These are phyloP conservation scores for Lodderomyces orthopsilosis DNA, from an alignment of 1,139 yeast genomes.

Conservation along the genomic window DNA sequence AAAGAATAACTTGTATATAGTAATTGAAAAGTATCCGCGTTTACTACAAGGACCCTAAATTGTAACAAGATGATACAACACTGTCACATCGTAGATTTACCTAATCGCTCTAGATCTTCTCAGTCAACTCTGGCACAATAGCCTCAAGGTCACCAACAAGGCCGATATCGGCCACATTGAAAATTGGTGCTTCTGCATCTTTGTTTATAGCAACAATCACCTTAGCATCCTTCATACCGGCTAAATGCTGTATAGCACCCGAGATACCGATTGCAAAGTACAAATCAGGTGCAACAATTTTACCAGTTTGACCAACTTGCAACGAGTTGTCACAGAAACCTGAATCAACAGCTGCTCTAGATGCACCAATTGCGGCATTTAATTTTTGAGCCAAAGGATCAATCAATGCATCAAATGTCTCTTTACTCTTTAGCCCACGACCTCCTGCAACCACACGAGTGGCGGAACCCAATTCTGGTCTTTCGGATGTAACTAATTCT, in stretches of 20 bases:
- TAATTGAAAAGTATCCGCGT: too few relatives aligned
- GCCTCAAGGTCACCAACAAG: constrained; percentile 86
- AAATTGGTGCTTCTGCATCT: constrained; percentile 92
- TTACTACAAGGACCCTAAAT: too few relatives aligned
- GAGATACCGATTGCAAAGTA: constrained; percentile 92
- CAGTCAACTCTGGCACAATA: constrained; percentile 82
- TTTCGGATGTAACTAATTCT: constrained; percentile 69
- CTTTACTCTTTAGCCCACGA: constrained; percentile 88
- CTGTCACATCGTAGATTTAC: too few relatives aligned
- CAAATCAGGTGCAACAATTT: constrained; percentile 93
- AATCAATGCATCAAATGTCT: constrained; percentile 72
- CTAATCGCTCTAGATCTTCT: constrained; percentile 66
- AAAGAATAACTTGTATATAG: too few relatives aligned
- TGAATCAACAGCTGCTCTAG: constrained; percentile 96
- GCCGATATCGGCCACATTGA: constrained; percentile 87
- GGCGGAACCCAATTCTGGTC: constrained; percentile 91
- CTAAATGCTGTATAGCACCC: constrained; percentile 97
- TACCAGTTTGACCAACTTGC: constrained; percentile 98
- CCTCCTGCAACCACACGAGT: constrained; percentile 85
- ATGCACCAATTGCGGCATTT: constrained; percentile 95
- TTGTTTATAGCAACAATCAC: constrained; percentile 92
- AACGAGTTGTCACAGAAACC: constrained; percentile 96
- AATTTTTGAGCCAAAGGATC: constrained; percentile 83
- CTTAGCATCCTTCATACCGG: constrained; percentile 97
- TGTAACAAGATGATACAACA: too few relatives aligned